phyloP scores from a whole-genome alignment of 148 eudicot species.

The Chenopodium suecicum region DNA sequence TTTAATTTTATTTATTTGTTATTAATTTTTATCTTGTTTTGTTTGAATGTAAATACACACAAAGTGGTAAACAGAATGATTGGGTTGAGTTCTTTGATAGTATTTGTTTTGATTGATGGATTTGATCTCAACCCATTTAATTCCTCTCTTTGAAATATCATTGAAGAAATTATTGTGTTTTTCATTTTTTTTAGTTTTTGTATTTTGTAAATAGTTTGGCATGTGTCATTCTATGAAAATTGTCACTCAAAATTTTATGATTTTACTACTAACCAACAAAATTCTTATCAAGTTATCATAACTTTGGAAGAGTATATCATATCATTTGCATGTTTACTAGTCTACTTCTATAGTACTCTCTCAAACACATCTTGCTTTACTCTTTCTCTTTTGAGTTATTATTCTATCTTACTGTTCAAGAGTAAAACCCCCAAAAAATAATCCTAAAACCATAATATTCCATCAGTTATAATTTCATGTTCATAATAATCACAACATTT shows the following conservation, averaged over 20 bases:
- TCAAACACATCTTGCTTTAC: constrained; percentile 9
- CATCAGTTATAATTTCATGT: too few relatives aligned
- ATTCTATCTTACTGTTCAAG: constrained; percentile 2
- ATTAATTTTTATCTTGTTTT: too few relatives aligned
- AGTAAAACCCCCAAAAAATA: neutral
- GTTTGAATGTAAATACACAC: too few relatives aligned
- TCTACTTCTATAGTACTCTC: constrained; percentile 23
- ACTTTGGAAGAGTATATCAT: neutral
- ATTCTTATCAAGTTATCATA: neutral
- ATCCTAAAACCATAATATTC: too few relatives aligned
- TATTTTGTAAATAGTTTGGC: neutral
- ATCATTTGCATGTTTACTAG: constrained; percentile 39
- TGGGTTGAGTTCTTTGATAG: neutral
- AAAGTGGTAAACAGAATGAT: too few relatives aligned
- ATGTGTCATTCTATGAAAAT: constrained; percentile 16
- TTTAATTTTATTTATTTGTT: too few relatives aligned
- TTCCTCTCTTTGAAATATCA: neutral
- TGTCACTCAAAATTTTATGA: neutral
- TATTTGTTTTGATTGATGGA: neutral
- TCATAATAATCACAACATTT: too few relatives aligned
- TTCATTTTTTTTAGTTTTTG: too few relatives aligned
- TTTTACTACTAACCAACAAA: constrained; percentile 15
- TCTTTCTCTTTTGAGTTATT: neutral
- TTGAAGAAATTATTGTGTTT: neutral
- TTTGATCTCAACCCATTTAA: neutral